Evolutionary conservation across 495 filamentous ascomycete species (phyloP), one percentile per base, ranked within the genome.

Genomic region (Neurospora discreta): DNA sequence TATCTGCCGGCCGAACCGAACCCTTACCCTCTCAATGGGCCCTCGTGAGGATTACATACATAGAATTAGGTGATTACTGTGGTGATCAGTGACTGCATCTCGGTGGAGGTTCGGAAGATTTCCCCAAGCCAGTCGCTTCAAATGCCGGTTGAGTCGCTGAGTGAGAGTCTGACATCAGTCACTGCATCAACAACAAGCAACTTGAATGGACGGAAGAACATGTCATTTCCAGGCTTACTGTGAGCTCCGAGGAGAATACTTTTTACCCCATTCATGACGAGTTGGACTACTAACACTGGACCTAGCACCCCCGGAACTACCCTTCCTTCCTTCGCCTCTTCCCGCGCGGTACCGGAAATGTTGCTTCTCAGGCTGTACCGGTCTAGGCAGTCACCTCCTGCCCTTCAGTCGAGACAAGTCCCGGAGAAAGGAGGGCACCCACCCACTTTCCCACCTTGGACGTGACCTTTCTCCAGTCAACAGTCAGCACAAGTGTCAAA

Each of bases 281-380:
- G 18, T 15, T 33, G 23, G 26, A 60, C 52, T 15, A 33, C 52
- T 72, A 41, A 68, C 68, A 39, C 16, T 69, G 40, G 20, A 65
- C 36, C 40, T 69, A 58, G 15, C 69, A n/a, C 13, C 58, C 23
- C 68, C 67, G 11, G 52, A 74, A 67, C 44, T 41, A 41, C 39
- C 52, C 23, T 69, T 36, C 52, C 23, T 69, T 36, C 38, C 9
- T 69, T 78, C 76, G 76, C 76, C 75, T 78, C 71, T 77, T 77
- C 75, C 76, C 76, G 75, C 67, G 67, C 75, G 75, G 73, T 75
- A 77, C 73, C 73, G 69, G 67, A 71, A 36, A 72, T 70, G 26
- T 39, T 52, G 69, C 30, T 26, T 33, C 69, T 36, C 65, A 33
- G 70, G 10, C 33, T 38, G 52, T 71, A 74, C 75, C 43, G 74